Evolutionary conservation across 2,329 filamentous ascomycete species (phyloP).

Genomic region (Periglandula ipomoeae): DNA sequence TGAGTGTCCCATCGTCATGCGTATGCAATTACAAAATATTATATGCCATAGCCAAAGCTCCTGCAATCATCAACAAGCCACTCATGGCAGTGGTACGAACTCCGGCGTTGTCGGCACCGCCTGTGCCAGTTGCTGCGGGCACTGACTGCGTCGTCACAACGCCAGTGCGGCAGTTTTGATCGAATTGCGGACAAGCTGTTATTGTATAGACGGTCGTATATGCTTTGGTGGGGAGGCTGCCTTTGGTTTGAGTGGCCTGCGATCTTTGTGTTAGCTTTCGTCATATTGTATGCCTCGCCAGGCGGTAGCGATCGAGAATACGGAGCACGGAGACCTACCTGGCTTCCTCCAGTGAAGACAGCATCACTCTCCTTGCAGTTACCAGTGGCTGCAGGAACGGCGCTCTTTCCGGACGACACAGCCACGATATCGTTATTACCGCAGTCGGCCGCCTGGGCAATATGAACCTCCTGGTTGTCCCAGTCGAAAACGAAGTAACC

Average conservation of each 20-base stretch:
- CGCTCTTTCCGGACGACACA: constrained; percentile 21
- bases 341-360: constrained; percentile 1
- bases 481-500: constrained; percentile 39
- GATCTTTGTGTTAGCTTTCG: not conserved
- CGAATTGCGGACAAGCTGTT: constrained; percentile 17
- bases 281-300: too few species aligned
- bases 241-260: constrained; percentile 8
- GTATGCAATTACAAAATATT: constrained; percentile 5
- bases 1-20: not conserved
- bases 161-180: constrained; percentile 13
- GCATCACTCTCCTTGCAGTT: constrained; percentile 25
- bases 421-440: constrained; percentile 28
- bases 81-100: not conserved
- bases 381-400: constrained; percentile 25
- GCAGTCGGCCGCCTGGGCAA: constrained; percentile 32
- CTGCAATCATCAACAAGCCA: not conserved
- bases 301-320: too few species aligned
- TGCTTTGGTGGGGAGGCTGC: constrained; percentile 8
- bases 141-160: constrained; percentile 15
- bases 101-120: constrained; percentile 9
- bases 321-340: too few species aligned
- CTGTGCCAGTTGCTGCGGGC: constrained; percentile 4
- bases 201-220: constrained; percentile 18
- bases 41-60: constrained; percentile 1
- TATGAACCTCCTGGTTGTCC: constrained; percentile 32